A percentile compares a stretch with the other conserved stretches of the same genome.
Conservation (phyloP, 305 asterid genomes). For the Fraxinus albicans region DNA sequence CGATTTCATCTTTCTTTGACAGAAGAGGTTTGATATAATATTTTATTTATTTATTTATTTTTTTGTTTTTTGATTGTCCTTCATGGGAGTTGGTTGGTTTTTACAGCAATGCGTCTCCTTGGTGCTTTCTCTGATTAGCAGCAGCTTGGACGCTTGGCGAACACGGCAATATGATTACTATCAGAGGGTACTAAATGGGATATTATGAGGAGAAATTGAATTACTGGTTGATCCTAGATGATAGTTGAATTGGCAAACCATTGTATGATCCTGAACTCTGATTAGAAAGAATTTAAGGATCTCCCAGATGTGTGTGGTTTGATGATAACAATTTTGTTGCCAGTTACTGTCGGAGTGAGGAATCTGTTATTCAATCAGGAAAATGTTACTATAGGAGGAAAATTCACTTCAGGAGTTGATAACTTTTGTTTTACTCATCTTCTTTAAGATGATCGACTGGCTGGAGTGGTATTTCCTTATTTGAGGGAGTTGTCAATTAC, state of each 20-base stretch:
- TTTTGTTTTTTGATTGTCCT: neutral
- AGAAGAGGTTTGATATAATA: slow-evolving; percentile 66
- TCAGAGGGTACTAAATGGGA: slow-evolving; percentile 90
- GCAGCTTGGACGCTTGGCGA: slow-evolving; percentile 98
- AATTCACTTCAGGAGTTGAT: slow-evolving; percentile 18
- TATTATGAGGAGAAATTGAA: slow-evolving; percentile 49
- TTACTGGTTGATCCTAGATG: slow-evolving; percentile 11
- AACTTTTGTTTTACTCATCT: slow-evolving; percentile 22
- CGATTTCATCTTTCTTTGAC: slow-evolving; percentile 94
- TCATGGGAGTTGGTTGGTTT: slow-evolving; percentile 23
- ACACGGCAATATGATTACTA: slow-evolving; percentile 94
- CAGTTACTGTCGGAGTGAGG: slow-evolving; percentile 20
- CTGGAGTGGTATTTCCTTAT: slow-evolving; percentile 17
- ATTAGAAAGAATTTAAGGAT: slow-evolving; percentile 5
- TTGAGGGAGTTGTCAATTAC: slow-evolving; percentile 18
- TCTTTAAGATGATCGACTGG: slow-evolving; percentile 24
- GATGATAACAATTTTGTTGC: slow-evolving; percentile 21
- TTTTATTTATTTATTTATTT: slow-evolving; percentile 2
- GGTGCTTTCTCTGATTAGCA: slow-evolving; percentile 95
- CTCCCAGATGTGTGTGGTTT: slow-evolving; percentile 20
- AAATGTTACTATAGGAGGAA: neutral
- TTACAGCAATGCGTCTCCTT: slow-evolving; percentile 97
- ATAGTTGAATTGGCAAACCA: slow-evolving; percentile 25
- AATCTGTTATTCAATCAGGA: slow-evolving; percentile 13
- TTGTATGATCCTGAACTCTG: slow-evolving; percentile 5